Base-by-base conservation (phyloP, 1,284 basidiomycete species). In the Mycena sp. region DNA sequence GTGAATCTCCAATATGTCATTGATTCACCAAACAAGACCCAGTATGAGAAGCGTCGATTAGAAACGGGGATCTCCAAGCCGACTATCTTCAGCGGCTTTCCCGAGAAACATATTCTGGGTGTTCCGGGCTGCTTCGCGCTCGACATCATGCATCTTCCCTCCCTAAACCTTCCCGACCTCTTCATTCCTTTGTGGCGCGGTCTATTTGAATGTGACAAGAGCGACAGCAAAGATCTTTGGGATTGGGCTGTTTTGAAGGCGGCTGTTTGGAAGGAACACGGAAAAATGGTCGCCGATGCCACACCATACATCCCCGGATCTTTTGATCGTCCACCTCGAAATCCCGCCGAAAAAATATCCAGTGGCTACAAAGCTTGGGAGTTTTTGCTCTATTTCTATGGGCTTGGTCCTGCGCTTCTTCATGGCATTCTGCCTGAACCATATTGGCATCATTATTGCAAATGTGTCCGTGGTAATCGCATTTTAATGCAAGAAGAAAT, bases 321-420 rank as follows among this genome's bases (percentile, higher is more conserved):
- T 1, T 77, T 77, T 67, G 72, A 78, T 60, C 64, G 72, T 0
- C 72, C 77, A 11, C 80, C 78, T 21, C 67, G 77, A 11, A 76
- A 81, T 65, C 72, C 73, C 16, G 72, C 74, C 5, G 69, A 77
- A 58, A 81, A 80, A 65, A 74, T 80, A 7, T 71, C 69, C 19
- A 78, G 77, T 53, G 74, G 78, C 5, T 82, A 80, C 65, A 81
- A 81, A 58, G 78, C 76, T 6, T 71, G 67, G 29, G 78, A 82
- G 63, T 83, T 60, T 19, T 66, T 69, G 14, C 57, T 69, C 0
- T n/a, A n/a, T n/a, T n/a, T n/a, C n/a, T n/a, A n/a, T n/a, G n/a
- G n/a, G n/a, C n/a, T n/a, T n/a, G n/a, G 72, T 10, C 79, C 79
- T 23, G 76, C 59, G n/a, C 2, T 59, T 80, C 7, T 67, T 80